A percentile compares a stretch with the other conserved stretches of the same genome.
Conservation (phyloP, 768 basidiomycete genomes). For the Pleurotus djamor region DNA sequence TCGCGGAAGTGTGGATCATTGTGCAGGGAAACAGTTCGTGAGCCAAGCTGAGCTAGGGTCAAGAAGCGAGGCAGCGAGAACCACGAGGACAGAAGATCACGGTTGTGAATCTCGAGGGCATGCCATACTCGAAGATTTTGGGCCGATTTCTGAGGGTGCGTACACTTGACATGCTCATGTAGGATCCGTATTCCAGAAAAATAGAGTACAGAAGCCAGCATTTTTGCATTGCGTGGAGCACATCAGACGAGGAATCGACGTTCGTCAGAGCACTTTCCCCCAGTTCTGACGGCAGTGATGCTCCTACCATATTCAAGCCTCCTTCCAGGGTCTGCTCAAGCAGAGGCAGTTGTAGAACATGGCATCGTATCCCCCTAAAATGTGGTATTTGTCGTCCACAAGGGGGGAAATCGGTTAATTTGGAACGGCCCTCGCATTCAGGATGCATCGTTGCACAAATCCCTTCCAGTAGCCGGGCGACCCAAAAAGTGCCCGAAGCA, state of each 20-base stretch:
- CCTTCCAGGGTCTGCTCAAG: neutral
- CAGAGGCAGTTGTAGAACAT: neutral
- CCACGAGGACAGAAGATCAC: neutral
- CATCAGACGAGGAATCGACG: neutral
- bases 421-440: neutral
- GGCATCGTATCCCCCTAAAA: neutral
- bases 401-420: no score
- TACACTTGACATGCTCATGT: neutral
- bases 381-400: neutral
- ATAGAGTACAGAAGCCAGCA: neutral
- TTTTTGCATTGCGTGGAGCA: neutral
- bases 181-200: slow-evolving; percentile 2
- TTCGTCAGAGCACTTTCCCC: neutral
- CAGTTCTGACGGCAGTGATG: neutral
- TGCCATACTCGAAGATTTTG: slow-evolving; percentile 1
- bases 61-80: neutral
- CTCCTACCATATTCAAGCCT: no score
- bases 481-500: no score
- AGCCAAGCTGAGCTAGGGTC: slow-evolving; percentile 1
- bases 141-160: neutral
- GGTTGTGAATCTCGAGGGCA: neutral
- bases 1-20: neutral
- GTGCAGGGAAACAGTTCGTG: neutral
- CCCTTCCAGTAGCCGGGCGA: no score
- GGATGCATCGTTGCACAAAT: neutral